phyloP scores from a whole-genome alignment of 1,284 basidiomycete species.

The Thelephora terrestris region DNA sequence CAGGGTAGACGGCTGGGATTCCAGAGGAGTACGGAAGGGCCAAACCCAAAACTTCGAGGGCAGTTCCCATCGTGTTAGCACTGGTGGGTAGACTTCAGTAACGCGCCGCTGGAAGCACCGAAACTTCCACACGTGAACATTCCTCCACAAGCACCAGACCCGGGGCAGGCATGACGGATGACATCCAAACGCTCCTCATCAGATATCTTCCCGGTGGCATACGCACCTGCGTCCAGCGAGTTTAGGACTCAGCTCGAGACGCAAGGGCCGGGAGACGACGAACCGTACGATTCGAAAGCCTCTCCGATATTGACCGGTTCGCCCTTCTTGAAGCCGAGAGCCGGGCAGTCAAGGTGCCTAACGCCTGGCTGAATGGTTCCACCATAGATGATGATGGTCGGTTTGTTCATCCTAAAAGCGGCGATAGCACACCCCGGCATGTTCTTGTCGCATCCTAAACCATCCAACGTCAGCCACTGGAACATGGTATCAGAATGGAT shows the following conservation, averaged over 20 bases:
- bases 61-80: conserved; percentile 85
- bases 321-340: conserved; percentile 68
- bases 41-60: conserved; percentile 87
- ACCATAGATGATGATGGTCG: conserved; percentile 79
- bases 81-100: conserved; percentile 19
- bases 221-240: conserved; percentile 45
- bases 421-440: conserved; percentile 90
- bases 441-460: conserved; percentile 71
- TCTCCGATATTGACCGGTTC: conserved; percentile 77
- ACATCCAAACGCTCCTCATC: conserved; percentile 76
- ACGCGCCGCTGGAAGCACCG: background rate
- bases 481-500: background rate
- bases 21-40: conserved; percentile 84
- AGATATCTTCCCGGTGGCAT: conserved; percentile 58
- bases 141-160: conserved; percentile 60
- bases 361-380: conserved; percentile 74
- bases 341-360: conserved; percentile 70
- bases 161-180: conserved; percentile 75
- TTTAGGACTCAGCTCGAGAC: conserved; percentile 1
- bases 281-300: conserved; percentile 76
- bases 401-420: conserved; percentile 74
- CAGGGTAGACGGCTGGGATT: conserved; percentile 71
- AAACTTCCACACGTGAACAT: conserved; percentile 61
- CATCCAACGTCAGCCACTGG: background rate
- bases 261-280: background rate